phyloP scores from a whole-genome alignment of 2,329 filamentous ascomycete species.

The Botrytis deweyae region DNA sequence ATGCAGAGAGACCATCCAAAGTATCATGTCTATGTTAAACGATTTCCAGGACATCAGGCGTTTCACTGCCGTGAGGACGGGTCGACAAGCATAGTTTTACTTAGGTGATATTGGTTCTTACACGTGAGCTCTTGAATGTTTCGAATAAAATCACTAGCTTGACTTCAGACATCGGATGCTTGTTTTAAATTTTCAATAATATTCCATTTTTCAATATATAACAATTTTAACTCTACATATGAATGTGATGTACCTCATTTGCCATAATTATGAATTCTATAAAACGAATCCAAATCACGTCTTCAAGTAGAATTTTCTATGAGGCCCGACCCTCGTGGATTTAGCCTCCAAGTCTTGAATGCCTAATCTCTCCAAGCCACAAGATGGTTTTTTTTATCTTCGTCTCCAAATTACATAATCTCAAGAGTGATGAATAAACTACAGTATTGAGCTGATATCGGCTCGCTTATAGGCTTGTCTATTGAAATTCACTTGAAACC shows the following conservation, averaged over 20 bases:
- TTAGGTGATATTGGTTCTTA: neutral
- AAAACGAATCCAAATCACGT: neutral
- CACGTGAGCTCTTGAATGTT: neutral
- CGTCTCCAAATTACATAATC: neutral
- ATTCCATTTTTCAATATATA: neutral
- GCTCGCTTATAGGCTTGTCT: neutral
- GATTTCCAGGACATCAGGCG: neutral
- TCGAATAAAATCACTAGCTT: neutral
- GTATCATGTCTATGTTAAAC: neutral
- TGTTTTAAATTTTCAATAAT: no score
- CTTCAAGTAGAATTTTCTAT: neutral
- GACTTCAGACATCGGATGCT: neutral
- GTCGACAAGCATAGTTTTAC: neutral
- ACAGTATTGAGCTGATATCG: neutral
- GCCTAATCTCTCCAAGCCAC: neutral
- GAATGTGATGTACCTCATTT: accelerated
- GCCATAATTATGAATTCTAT: no score
- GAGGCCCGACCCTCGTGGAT: neutral
- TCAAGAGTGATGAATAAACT: neutral
- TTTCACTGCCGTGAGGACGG: neutral
- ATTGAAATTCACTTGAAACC: neutral
- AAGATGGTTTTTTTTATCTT: neutral
- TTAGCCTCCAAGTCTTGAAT: neutral
- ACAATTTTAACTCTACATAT: no score
- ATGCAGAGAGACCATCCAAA: neutral